Conservation (phyloP, 192 early-diverging fungal genomes). For the Pilobolus umbonatus region DNA sequence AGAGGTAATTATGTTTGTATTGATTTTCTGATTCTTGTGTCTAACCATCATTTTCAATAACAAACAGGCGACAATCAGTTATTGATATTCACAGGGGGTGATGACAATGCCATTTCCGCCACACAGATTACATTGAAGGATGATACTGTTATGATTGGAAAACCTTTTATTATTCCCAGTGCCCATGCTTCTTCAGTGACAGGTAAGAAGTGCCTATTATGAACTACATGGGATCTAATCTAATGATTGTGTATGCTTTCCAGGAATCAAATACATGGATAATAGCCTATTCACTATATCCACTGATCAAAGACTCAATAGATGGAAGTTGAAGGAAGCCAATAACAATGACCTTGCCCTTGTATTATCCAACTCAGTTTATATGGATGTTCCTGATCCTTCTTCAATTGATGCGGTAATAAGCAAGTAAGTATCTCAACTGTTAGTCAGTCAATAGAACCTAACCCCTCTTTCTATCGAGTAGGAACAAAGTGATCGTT, state of each 20-base stretch:
- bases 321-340: slow-evolving; percentile 40
- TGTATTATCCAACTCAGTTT: slow-evolving; percentile 37
- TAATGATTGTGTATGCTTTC: slow-evolving; percentile 1
- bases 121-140: background rate
- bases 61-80: background rate
- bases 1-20: slow-evolving; percentile 7
- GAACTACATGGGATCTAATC: background rate
- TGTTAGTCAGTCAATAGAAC: background rate
- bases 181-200: slow-evolving; percentile 73
- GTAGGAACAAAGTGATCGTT: slow-evolving; percentile 12
- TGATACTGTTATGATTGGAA: slow-evolving; percentile 7
- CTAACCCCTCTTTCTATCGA: slow-evolving; percentile 3
- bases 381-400: slow-evolving; percentile 63
- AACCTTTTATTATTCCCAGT: slow-evolving; percentile 17
- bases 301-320: slow-evolving; percentile 66
- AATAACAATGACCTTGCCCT: slow-evolving; percentile 6
- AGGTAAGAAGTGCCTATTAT: slow-evolving; percentile 31
- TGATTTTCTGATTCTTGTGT: background rate
- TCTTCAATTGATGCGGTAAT: slow-evolving; percentile 47
- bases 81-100: slow-evolving; percentile 67
- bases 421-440: slow-evolving; percentile 3
- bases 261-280: slow-evolving; percentile 40
- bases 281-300: slow-evolving; percentile 46
- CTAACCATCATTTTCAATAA: no score
- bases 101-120: slow-evolving; percentile 61